Evolutionary conservation across 164 flowering plant genomes (phyloP), one percentile per base, ranked within the genome.

Genomic region (Amborella trichopoda): DNA sequence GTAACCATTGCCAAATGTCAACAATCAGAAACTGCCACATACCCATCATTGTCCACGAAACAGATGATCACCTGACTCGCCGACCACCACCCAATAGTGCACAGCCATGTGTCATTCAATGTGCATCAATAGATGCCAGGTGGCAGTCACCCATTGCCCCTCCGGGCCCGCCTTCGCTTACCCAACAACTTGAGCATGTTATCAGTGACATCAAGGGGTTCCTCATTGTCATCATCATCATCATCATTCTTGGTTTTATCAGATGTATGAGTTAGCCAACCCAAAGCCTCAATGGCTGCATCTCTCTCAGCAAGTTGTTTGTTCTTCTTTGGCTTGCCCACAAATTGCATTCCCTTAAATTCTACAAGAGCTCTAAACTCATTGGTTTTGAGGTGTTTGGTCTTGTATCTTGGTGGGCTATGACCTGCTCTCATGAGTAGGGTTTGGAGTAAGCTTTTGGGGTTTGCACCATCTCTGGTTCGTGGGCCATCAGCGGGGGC

Each of bases 311-410:
- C 94, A 24, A 91, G 81, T 48, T 75, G 80, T 66, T 91, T 91
- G 68, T 76, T 91, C 63, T 53, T 81, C 73, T 82, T 77, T 24
- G 96, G 96, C 54, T 91, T 91, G 19, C 96, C 96, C 1, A 91
- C 96, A 67, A 91, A 91, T 58, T 91, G 99, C 96, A 87, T 87
- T 3, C 94, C 99, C 66, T 87, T 91, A 67, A 91, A 84, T 65
- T 91, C 99, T 23, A 78, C 88, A 52, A 91, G 62, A 26, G 88
- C 93, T 60, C 95, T 68, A 52, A 83, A 91, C 52, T 91, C 99
- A 54, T 91, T 91, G 17, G 96, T 80, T 68, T 80, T 87, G 12
- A 87, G 84, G 63, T 91, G 99, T 64, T 87, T 91, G 13, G 81
- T 70, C 58, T 91, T 91, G 75, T 91, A 91, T 38, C 80, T 91